These are phyloP conservation scores for Podospora bellae-mahoneyi DNA, from an alignment of 495 filamentous ascomycete species.

Conservation along the genomic window DNA sequence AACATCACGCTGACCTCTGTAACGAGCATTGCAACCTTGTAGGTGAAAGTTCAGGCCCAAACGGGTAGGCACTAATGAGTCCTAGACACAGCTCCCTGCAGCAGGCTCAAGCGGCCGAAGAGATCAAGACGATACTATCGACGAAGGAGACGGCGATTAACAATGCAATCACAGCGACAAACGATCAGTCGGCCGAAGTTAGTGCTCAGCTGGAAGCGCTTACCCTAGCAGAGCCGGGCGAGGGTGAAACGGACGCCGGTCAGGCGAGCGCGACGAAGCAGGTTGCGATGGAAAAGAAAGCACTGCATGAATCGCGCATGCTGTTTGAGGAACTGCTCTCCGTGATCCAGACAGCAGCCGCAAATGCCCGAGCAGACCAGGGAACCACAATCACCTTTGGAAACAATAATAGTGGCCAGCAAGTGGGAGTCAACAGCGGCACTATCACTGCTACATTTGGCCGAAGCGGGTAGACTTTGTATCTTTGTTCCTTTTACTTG, in stretches of 20 bases:
- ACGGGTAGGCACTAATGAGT: too few relatives aligned
- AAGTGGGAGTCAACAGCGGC: conserved; percentile 14
- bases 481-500: too few relatives aligned
- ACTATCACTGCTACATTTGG: conserved; percentile 19
- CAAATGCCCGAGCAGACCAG: conserved; percentile 20
- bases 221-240: conserved; percentile 26
- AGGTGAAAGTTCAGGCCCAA: not conserved
- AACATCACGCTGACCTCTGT: conserved; percentile 34
- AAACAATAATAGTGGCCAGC: conserved; percentile 15
- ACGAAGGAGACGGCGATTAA: too few relatives aligned
- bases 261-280: conserved; percentile 31
- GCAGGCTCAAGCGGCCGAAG: too few relatives aligned
- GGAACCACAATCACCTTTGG: conserved; percentile 12
- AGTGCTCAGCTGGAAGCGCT: conserved; percentile 32
- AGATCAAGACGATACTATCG: too few relatives aligned
- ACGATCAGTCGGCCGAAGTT: conserved; percentile 30
- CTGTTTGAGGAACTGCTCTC: conserved; percentile 35
- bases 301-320: conserved; percentile 29
- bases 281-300: conserved; percentile 33
- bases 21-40: conserved; percentile 38
- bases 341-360: conserved; percentile 33
- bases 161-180: conserved; percentile 3
- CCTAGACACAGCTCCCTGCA: too few relatives aligned
- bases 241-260: conserved; percentile 29
- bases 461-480: not conserved